These are phyloP conservation scores for Neolentinus lepideus DNA, from an alignment of 1,284 basidiomycete species.

Conservation along the genomic window DNA sequence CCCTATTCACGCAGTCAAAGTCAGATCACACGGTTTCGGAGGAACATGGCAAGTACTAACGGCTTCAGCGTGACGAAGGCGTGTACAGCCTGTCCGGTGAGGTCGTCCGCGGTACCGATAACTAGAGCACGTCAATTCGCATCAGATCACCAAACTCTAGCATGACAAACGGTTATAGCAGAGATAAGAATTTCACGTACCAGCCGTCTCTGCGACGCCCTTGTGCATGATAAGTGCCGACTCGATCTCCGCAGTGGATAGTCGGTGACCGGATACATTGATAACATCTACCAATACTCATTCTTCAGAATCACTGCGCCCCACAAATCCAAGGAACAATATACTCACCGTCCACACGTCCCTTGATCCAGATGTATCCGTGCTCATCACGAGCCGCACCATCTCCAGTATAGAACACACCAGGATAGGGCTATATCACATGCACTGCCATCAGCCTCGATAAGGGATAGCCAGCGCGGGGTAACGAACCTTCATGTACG, in stretches of 20 bases:
- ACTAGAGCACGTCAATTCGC: constrained; percentile 34
- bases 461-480: constrained; percentile 4
- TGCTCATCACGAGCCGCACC: constrained; percentile 92
- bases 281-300: constrained; percentile 63
- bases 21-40: background rate
- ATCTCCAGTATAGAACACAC: constrained; percentile 94
- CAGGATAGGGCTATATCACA: constrained; percentile 60
- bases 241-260: constrained; percentile 98
- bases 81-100: constrained; percentile 84
- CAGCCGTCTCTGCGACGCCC: constrained; percentile 93
- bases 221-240: constrained; percentile 90
- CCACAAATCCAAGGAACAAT: background rate
- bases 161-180: constrained; percentile 5
- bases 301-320: background rate
- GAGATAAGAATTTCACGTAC: constrained; percentile 26
- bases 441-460: constrained; percentile 2
- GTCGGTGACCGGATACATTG: constrained; percentile 94
- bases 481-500: constrained; percentile 75
- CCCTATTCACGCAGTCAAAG: constrained; percentile 34
- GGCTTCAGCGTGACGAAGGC: constrained; percentile 83
- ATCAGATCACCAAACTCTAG: background rate
- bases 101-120: constrained; percentile 83
- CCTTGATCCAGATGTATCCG: constrained; percentile 98
- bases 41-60: constrained; percentile 29
- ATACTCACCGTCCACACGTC: constrained; percentile 84